Conservation (phyloP, 2,329 filamentous ascomycete genomes). For the Penicillium palitans region DNA sequence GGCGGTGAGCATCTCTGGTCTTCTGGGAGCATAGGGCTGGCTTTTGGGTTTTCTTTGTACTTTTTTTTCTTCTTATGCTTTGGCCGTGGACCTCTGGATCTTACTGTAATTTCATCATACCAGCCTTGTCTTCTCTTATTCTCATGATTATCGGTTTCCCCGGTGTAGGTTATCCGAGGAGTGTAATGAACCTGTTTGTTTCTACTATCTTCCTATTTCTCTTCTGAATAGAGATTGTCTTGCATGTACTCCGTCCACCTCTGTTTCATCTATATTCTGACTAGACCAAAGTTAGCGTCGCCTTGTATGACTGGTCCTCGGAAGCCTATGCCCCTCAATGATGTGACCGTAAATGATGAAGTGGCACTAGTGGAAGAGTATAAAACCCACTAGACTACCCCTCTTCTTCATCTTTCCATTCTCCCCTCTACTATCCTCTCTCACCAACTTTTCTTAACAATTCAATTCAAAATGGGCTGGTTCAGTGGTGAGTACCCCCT, state of each 20-base stretch:
- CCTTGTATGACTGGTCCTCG: not conserved
- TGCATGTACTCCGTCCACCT: not conserved
- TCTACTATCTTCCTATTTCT: not conserved
- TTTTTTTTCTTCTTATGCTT: conserved; percentile 7
- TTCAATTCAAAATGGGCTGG: conserved; percentile 26
- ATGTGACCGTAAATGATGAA: not conserved
- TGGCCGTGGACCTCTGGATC: conserved; percentile 5
- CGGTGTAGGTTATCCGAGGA: not conserved
- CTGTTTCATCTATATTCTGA: not conserved
- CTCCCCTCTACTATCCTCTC: not conserved
- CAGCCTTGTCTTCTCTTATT: conserved; percentile 9
- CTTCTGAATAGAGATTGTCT: not conserved
- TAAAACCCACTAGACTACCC: not conserved
- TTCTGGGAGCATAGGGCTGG: conserved; percentile 18
- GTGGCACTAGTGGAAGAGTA: not conserved
- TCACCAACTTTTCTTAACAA: not conserved
- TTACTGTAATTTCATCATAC: conserved; percentile 23
- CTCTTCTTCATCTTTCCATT: not conserved
- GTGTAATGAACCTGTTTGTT: not conserved
- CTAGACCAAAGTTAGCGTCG: not conserved
- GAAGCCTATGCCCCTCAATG: not conserved
- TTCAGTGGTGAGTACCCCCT: conserved; percentile 21
- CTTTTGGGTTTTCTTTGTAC: conserved; percentile 12
- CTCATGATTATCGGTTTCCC: not conserved
- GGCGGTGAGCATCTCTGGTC: conserved; percentile 19